Evolutionary conservation across 305 asterid genomes (phyloP), one percentile per base, ranked within the genome.

Genomic region (Rubia peregrina): DNA sequence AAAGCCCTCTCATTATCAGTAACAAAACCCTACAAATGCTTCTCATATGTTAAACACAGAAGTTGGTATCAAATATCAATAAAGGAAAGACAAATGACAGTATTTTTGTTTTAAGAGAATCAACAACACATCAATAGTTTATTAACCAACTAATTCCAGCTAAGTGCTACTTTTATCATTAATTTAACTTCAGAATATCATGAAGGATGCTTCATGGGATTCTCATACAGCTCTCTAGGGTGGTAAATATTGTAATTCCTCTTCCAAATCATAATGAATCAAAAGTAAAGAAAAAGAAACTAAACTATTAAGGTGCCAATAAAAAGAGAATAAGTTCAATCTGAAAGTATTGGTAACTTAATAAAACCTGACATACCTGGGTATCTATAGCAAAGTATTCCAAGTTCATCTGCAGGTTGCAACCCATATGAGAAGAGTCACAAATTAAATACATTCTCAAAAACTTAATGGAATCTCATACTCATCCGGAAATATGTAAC

Each of bases 1-100:
- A 95, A 85, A 67, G 89, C 98, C 76, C 94, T 90, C 83, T 90
- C 98, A 74, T 90, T 95, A 80, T 92, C 92, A 38, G 99, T 95
- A 72, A 89, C 76, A 79, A 95, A 95, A 81, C 97, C 96, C 99
- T 95, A 68, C 40, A 26, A 68, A 33, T 8, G 53, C 19, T 13
- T 14, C n/a, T 2, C 2, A 65, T 33, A 42, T 61, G 48, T 38
- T 67, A 67, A 63, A 57, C 57, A 73, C 30, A 30, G 55, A 26
- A 55, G 30, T 9, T 12, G 33, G 70, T n/a, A n/a, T n/a, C n/a
- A n/a, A n/a, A 1, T 40, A 71, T 49, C 43, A 53, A 69, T 6
- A 24, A 41, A 48, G 19, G 56, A 61, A 51, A 46, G 26, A 9
- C 38, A 68, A 26, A 24, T 10, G n/a, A 40, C 56, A 24, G 53